These are phyloP conservation scores for Diutina ranongensis DNA, from an alignment of 1,139 yeast species.

Conservation along the genomic window DNA sequence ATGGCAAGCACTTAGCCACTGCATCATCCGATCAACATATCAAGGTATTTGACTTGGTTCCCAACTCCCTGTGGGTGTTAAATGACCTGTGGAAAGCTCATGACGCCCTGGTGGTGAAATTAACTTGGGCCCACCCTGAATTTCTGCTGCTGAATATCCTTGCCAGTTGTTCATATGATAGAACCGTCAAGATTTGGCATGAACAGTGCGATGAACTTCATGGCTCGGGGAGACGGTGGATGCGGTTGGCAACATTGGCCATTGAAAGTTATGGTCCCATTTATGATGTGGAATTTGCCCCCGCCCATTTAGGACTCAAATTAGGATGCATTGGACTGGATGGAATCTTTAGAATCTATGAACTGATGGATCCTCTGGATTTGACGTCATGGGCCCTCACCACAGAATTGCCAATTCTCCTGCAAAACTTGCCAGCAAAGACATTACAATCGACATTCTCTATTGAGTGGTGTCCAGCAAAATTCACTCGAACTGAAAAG, in stretches of 20 bases:
- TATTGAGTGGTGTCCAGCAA: slow-evolving; percentile 88
- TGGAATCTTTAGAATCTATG: slow-evolving; percentile 78
- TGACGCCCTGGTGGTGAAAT: slow-evolving; percentile 71
- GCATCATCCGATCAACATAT: slow-evolving; percentile 89
- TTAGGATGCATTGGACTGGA: slow-evolving; percentile 87
- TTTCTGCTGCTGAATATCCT: slow-evolving; percentile 63
- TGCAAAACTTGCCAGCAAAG: slow-evolving; percentile 51
- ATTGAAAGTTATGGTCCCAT: slow-evolving; percentile 79
- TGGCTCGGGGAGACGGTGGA: slow-evolving; percentile 78
- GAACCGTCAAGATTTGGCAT: slow-evolving; percentile 85
- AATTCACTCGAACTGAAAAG: slow-evolving; percentile 62
- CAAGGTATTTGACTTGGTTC: slow-evolving; percentile 69
- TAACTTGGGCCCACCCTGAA: slow-evolving; percentile 93
- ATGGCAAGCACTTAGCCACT: slow-evolving; percentile 83
- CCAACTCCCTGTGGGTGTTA: slow-evolving; percentile 55
- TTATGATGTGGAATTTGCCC: slow-evolving; percentile 84
- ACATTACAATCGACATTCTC: slow-evolving; percentile 82
- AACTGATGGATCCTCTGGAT: slow-evolving; percentile 81
- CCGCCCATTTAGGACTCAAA: slow-evolving; percentile 71
- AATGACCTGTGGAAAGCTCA: slow-evolving; percentile 94
- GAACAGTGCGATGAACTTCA: slow-evolving; percentile 72
- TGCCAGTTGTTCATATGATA: slow-evolving; percentile 83
- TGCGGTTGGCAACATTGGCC: slow-evolving; percentile 57
- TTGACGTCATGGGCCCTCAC: slow-evolving; percentile 72
- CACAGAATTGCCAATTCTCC: slow-evolving; percentile 59